Conservation (phyloP, 108 stramenopile genomes). For the Nannochloropsis gaditana region DNA sequence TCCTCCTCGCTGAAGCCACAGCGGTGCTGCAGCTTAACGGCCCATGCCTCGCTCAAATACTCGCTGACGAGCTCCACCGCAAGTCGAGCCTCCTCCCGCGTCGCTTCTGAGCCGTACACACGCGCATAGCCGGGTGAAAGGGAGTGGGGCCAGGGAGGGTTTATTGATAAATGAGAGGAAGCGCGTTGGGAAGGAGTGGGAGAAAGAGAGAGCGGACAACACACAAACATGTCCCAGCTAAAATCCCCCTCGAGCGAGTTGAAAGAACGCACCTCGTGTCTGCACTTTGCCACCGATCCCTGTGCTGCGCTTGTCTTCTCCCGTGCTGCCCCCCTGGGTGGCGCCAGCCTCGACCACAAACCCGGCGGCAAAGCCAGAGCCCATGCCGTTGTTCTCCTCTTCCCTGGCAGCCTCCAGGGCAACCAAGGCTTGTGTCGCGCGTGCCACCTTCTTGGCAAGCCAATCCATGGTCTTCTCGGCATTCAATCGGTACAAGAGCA, state of each 20-base stretch:
- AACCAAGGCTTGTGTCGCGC: slow-evolving; percentile 26
- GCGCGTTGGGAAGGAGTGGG: too few relatives aligned
- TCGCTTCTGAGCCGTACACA: background rate
- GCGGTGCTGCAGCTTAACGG: background rate
- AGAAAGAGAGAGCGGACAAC: too few relatives aligned
- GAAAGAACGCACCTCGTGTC: slow-evolving; percentile 10
- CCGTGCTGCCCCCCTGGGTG: background rate
- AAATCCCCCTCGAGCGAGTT: background rate
- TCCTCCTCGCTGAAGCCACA: background rate
- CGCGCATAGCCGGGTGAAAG: too few relatives aligned
- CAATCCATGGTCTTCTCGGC: slow-evolving; percentile 36
- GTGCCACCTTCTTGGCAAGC: slow-evolving; percentile 43
- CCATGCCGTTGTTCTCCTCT: background rate
- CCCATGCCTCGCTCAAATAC: slow-evolving; percentile 36
- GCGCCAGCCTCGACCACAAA: slow-evolving; percentile 11
- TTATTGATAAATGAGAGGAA: too few relatives aligned
- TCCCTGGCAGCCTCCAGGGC: slow-evolving; percentile 18
- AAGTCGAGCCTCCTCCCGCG: background rate
- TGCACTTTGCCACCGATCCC: too few relatives aligned
- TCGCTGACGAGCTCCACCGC: slow-evolving; percentile 44
- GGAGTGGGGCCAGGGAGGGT: too few relatives aligned
- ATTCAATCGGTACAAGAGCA: slow-evolving; percentile 46
- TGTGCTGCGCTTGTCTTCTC: background rate
- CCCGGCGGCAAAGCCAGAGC: slow-evolving; percentile 25
- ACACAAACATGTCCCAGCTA: too few relatives aligned